Conservation (phyloP, 495 filamentous ascomycete genomes). For the Lepidopterella palustris region DNA sequence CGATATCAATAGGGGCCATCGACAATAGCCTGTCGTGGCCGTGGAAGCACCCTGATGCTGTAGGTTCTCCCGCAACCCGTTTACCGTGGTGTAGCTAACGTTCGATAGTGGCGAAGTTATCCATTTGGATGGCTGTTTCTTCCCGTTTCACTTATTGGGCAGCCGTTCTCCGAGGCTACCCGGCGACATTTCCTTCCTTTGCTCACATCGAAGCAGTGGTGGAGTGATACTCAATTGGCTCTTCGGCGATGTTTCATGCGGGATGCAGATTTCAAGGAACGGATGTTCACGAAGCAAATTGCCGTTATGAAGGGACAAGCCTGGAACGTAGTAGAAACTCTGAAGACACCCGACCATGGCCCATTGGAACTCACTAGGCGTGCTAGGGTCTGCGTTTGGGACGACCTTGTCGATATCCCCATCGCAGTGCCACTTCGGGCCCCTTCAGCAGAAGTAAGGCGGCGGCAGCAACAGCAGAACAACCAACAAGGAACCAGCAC, state of each 20-base stretch:
- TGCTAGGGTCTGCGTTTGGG: constrained; percentile 92
- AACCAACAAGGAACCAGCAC: constrained; percentile 32
- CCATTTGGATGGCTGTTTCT: constrained; percentile 98
- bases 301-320: constrained; percentile 99
- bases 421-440: constrained; percentile 82
- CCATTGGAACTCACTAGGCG: constrained; percentile 88
- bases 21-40: constrained; percentile 98
- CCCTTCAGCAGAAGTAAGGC: constrained; percentile 62
- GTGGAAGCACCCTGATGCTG: constrained; percentile 97
- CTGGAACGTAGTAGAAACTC: constrained; percentile 96
- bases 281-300: constrained; percentile 95
- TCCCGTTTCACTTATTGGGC: constrained; percentile 90
- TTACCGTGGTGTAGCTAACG: too few relatives aligned
- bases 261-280: constrained; percentile 93
- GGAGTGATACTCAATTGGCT: constrained; percentile 86
- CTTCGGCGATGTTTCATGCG: constrained; percentile 78
- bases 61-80: constrained; percentile 37
- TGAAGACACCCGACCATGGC: constrained; percentile 87
- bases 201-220: constrained; percentile 90
- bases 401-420: constrained; percentile 92
- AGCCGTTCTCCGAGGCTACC: constrained; percentile 90
- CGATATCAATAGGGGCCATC: constrained; percentile 81
- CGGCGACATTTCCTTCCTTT: constrained; percentile 89
- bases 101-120: constrained; percentile 68
- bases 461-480: constrained; percentile 49